These are phyloP conservation scores for Lyophyllum shimeji DNA, from an alignment of 768 basidiomycete genomes.

Conservation along the genomic window DNA sequence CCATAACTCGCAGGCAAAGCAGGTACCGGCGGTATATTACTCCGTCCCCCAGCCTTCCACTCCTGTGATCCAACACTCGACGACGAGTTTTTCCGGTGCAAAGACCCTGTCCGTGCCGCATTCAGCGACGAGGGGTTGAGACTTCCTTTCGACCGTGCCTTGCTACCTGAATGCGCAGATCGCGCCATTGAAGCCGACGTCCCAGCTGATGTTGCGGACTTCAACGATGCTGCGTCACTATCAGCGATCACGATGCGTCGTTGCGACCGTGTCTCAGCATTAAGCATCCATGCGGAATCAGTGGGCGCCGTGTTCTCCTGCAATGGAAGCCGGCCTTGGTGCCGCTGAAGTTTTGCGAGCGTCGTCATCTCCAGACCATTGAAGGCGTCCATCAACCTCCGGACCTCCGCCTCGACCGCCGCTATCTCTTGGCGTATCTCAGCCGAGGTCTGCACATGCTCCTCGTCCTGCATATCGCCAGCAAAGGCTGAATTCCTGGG, in stretches of 20 bases:
- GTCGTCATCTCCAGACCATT: conserved; percentile 75
- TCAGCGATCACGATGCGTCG: conserved; percentile 40
- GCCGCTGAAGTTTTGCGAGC: conserved; percentile 49
- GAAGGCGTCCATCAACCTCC: conserved; percentile 74
- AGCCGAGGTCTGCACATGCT: conserved; percentile 55
- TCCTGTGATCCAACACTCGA: conserved; percentile 58
- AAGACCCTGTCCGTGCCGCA: conserved; percentile 33
- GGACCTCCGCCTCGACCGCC: conserved; percentile 68
- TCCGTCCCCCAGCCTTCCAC: conserved; percentile 21
- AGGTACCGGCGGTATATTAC: conserved; percentile 35
- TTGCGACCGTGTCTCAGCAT: conserved; percentile 34
- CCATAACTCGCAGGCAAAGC: conserved; percentile 30
- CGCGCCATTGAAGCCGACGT: conserved; percentile 48
- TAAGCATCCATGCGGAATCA: conserved; percentile 35
- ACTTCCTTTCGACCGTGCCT: conserved; percentile 34
- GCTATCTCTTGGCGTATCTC: conserved; percentile 68
- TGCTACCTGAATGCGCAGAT: conserved; percentile 41
- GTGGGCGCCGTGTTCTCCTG: conserved; percentile 14
- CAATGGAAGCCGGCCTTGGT: conserved; percentile 20
- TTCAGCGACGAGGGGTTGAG: conserved; percentile 24
- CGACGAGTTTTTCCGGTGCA: conserved; percentile 57
- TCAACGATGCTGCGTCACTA: conserved; percentile 50
- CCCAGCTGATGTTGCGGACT: conserved; percentile 49
- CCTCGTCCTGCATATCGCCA: conserved; percentile 52
- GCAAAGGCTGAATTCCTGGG: conserved; percentile 34